phyloP scores from a whole-genome alignment of 31 red algal species.

The Bonnemaisonia californica region DNA sequence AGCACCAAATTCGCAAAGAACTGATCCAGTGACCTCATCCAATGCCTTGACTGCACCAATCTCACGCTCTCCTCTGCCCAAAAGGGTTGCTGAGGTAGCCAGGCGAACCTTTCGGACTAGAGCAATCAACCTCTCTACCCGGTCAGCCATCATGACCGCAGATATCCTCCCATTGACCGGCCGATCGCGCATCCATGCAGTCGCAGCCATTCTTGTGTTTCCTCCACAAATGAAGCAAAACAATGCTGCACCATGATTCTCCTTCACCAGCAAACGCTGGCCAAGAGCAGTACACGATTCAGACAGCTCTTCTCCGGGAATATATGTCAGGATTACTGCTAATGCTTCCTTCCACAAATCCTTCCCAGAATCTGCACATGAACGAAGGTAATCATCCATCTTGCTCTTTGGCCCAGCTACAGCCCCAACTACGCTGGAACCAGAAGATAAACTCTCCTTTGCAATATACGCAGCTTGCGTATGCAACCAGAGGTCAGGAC shows the following conservation, averaged over 20 bases:
- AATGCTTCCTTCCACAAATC: constrained; percentile 77
- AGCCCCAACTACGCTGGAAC: constrained; percentile 57
- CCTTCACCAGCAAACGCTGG: constrained; percentile 44
- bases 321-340: constrained; percentile 68
- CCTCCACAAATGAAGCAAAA: constrained; percentile 76
- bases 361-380: constrained; percentile 48
- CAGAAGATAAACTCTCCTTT: constrained; percentile 11
- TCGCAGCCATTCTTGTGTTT: constrained; percentile 66
- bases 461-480: constrained; percentile 73
- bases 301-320: constrained; percentile 50
- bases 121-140: constrained; percentile 35
- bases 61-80: constrained; percentile 60
- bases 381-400: constrained; percentile 71
- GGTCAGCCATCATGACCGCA: constrained; percentile 50
- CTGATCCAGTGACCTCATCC: constrained; percentile 66
- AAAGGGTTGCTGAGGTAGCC: constrained; percentile 43
- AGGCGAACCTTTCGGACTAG: constrained; percentile 69
- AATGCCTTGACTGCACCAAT: constrained; percentile 65
- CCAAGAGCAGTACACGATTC: constrained; percentile 65
- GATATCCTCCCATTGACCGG: constrained; percentile 19
- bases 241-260: constrained; percentile 56
- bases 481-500: constrained; percentile 68
- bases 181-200: constrained; percentile 50
- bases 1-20: constrained; percentile 71
- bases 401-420: constrained; percentile 65